Evolutionary conservation across 2,329 filamentous ascomycete genomes (phyloP), one percentile per base, ranked within the genome.

Genomic region (Trichoderma gracile): DNA sequence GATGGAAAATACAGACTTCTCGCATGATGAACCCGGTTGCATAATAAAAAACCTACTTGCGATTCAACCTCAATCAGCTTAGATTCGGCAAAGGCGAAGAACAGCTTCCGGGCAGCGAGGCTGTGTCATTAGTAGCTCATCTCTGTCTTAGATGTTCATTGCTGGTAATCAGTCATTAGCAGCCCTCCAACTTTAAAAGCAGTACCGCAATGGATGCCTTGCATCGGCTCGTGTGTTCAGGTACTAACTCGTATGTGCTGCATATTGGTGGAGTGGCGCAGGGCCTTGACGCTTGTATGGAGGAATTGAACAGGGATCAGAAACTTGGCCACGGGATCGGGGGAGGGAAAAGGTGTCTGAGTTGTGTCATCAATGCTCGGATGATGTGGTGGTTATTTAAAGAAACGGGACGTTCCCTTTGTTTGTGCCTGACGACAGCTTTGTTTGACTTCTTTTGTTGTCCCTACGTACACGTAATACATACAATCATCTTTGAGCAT

Each of bases 281-380:
- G 60, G 60, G 42, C 60, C 17, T 38, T 12, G 23, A 27, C 21
- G 12, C 33, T 14, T 27, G 25, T 38, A 38, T 38, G n/a, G n/a
- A 6, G 27, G 19, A 23, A 38, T 7, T 23, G 45, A 27, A 47
- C 60, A 56, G 33, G 42, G 52, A 43, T 63, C 30, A 43, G 53
- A 63, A 63, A 56, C 52, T 63, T 63, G 60, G 60, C 60, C 60
- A 63, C 50, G 52, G 60, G 59, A 47, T 40, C 59, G 52, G 47
- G 42, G 19, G 33, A 25, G 5, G 53, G 59, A 40, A 40, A 30
- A 19, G 38, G n/a, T 40, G 21, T 33, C 14, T 47, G 25, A 45
- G 17, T 19, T 50, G 49, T 15, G 23, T 38, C 23, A 19, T 25
- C 10, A 9, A 33, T 38, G 38, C 46, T 10, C 8, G 38, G 38